phyloP scores from a whole-genome alignment of 2,329 filamentous ascomycete species.

The Fusarium hostae region DNA sequence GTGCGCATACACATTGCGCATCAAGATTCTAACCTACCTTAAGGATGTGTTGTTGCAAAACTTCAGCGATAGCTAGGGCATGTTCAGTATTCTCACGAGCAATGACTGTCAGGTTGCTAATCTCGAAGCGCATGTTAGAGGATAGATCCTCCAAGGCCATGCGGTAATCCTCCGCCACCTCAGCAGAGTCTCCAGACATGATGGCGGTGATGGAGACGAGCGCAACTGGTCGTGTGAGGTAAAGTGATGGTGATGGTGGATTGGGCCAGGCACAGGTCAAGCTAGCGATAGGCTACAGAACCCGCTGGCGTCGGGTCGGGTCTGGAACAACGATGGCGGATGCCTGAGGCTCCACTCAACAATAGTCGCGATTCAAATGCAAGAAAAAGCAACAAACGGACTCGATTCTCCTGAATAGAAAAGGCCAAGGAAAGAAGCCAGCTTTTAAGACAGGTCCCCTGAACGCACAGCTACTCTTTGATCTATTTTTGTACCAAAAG shows the following conservation, averaged over 20 bases:
- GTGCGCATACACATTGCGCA: neutral
- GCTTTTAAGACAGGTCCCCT: neutral
- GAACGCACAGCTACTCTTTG: neutral
- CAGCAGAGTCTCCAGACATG: slow-evolving; percentile 72
- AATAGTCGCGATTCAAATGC: slow-evolving; percentile 2
- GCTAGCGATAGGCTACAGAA: slow-evolving; percentile 12
- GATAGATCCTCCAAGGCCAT: slow-evolving; percentile 92
- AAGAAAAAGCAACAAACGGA: slow-evolving; percentile 1
- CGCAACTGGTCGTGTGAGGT: slow-evolving; percentile 22
- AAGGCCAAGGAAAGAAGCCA: neutral
- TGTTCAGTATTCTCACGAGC: slow-evolving; percentile 97
- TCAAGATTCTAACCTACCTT: slow-evolving; percentile 72
- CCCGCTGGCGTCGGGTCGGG: neutral
- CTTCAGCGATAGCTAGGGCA: slow-evolving; percentile 90
- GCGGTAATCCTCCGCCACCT: slow-evolving; percentile 95
- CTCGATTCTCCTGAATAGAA: neutral
- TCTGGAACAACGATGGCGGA: neutral
- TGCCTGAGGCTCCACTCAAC: slow-evolving; percentile 25
- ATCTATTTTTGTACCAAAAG: neutral
- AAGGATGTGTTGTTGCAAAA: slow-evolving; percentile 91
- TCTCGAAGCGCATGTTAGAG: slow-evolving; percentile 92
- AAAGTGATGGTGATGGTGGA: slow-evolving; percentile 13
- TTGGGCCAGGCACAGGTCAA: slow-evolving; percentile 22
- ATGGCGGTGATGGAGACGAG: slow-evolving; percentile 31
- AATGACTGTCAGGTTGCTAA: slow-evolving; percentile 96